Percentiles rank a stretch among this genome's conserved stretches.
phyloP scores from a whole-genome alignment of 768 basidiomycete species.

The Leccinum broughii region DNA sequence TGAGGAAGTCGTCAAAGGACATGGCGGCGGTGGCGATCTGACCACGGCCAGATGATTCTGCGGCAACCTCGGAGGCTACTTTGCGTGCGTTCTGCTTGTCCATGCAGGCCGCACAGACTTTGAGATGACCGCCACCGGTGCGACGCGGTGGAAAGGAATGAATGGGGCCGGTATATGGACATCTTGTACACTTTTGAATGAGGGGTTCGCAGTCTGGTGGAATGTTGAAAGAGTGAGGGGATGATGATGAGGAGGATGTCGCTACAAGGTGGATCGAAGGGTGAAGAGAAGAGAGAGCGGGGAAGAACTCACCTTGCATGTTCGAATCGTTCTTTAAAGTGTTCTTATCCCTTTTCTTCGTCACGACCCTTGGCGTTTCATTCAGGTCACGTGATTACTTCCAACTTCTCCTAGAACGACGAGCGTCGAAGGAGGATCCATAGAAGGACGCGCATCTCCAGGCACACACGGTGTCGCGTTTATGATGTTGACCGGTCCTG shows the following conservation, averaged over 20 bases:
- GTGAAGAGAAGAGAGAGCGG: slow-evolving; percentile 5
- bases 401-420: too few relatives aligned
- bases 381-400: slow-evolving; percentile 19
- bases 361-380: slow-evolving; percentile 1
- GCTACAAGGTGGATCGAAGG: slow-evolving; percentile 11
- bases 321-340: slow-evolving; percentile 11
- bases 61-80: slow-evolving; percentile 31
- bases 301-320: slow-evolving; percentile 25
- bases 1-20: slow-evolving; percentile 35
- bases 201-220: slow-evolving; percentile 15
- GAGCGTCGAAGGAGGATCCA: too few relatives aligned
- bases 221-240: slow-evolving; percentile 21
- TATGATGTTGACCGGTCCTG: too few relatives aligned
- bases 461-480: too few relatives aligned
- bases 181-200: slow-evolving; percentile 35
- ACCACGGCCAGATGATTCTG: slow-evolving; percentile 30
- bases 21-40: slow-evolving; percentile 39
- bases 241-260: slow-evolving; percentile 18
- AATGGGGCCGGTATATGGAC: slow-evolving; percentile 31
- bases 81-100: slow-evolving; percentile 37
- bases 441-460: too few relatives aligned
- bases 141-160: slow-evolving; percentile 32
- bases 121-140: slow-evolving; percentile 33
- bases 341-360: slow-evolving; percentile 14
- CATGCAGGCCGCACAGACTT: slow-evolving; percentile 35